phyloP scores from a whole-genome alignment of 805 yeast species.

The Kregervanrija fluxuum region DNA sequence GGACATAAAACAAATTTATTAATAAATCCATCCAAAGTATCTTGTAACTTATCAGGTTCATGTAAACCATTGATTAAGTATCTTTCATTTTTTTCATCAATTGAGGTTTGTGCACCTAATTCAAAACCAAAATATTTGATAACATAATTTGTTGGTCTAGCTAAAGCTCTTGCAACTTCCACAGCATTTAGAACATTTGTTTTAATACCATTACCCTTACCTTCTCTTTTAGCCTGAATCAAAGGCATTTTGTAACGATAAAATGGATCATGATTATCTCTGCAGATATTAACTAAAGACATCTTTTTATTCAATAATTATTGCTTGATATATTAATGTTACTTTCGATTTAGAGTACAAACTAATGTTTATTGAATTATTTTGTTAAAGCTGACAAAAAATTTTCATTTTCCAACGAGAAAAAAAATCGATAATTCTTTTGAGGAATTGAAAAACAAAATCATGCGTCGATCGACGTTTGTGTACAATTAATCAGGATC shows the following conservation, averaged over 20 bases:
- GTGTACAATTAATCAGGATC: too few species aligned
- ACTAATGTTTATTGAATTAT: too few species aligned
- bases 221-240: slow-evolving; percentile 93
- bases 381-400: too few species aligned
- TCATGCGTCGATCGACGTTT: too few species aligned
- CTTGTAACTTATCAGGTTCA: slow-evolving; percentile 85
- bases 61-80: slow-evolving; percentile 93
- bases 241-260: slow-evolving; percentile 99
- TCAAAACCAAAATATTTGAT: slow-evolving; percentile 95
- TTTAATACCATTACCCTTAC: slow-evolving; percentile 98
- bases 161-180: slow-evolving; percentile 91
- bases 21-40: slow-evolving; percentile 90
- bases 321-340: too few species aligned
- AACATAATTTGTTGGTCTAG: slow-evolving; percentile 87
- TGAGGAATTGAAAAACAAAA: too few species aligned
- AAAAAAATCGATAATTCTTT: too few species aligned
- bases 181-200: slow-evolving; percentile 85
- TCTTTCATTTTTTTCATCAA: slow-evolving; percentile 74
- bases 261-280: slow-evolving; percentile 96
- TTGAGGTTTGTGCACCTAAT: slow-evolving; percentile 91
- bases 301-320: slow-evolving; percentile 27
- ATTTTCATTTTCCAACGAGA: too few species aligned
- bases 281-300: slow-evolving; percentile 89
- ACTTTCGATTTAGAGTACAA: too few species aligned
- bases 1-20: slow-evolving; percentile 89